These are phyloP conservation scores for Umbelopsis ramanniana DNA, from an alignment of 192 early-diverging fungal genomes.

Conservation along the genomic window DNA sequence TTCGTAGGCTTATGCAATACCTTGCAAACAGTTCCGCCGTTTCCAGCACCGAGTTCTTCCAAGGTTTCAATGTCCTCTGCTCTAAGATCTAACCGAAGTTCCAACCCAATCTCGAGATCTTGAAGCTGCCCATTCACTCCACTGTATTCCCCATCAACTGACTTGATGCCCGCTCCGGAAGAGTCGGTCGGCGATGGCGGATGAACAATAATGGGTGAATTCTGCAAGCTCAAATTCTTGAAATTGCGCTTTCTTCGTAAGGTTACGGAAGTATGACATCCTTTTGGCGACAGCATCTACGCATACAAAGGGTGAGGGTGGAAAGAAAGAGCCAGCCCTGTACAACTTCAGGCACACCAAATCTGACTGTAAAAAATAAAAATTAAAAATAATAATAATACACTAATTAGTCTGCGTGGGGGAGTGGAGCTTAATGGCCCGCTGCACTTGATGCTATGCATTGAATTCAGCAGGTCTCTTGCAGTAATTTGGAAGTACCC, in stretches of 20 bases:
- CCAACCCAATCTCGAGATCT: conserved; percentile 71
- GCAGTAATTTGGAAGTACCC: no score
- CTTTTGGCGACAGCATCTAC: conserved; percentile 8
- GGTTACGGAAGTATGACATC: background rate
- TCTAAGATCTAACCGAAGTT: conserved; percentile 74
- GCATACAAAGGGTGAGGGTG: background rate
- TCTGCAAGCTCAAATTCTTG: conserved; percentile 51
- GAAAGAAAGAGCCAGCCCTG: background rate
- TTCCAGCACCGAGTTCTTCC: conserved; percentile 89
- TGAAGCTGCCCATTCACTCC: conserved; percentile 44
- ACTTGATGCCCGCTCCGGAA: background rate
- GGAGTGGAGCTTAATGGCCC: background rate
- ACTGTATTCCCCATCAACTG: conserved; percentile 23
- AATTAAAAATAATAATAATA: no score
- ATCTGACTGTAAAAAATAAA: background rate
- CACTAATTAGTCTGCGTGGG: no score
- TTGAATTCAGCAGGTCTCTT: no score
- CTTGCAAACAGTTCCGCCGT: conserved; percentile 88
- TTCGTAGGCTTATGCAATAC: conserved; percentile 87
- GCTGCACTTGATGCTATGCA: background rate
- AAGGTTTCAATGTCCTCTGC: conserved; percentile 81
- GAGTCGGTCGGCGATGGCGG: conserved; percentile 37
- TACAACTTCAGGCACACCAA: background rate
- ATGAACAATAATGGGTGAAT: conserved; percentile 47
- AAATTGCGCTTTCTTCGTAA: conserved; percentile 60